phyloP scores from a whole-genome alignment of 208 protist genomes.

The Trypanosoma brucei region DNA sequence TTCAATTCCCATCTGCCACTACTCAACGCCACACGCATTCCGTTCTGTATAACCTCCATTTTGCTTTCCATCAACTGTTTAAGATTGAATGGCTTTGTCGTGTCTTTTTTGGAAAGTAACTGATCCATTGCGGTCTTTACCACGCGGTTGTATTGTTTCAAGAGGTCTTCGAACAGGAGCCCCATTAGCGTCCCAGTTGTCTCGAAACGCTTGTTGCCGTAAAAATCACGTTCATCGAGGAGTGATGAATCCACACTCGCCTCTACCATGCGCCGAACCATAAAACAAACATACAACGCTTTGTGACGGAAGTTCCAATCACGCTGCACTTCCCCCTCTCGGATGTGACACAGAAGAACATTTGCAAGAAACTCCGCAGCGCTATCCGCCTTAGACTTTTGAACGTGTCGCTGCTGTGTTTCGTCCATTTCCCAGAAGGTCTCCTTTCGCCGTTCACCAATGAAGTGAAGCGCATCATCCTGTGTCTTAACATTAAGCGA shows the following conservation, averaged over 20 bases:
- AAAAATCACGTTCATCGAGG: constrained; percentile 99
- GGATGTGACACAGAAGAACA: constrained; percentile 94
- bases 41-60: constrained; percentile 95
- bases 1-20: constrained; percentile 96
- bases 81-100: constrained; percentile 89
- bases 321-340: constrained; percentile 78
- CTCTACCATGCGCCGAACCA: constrained; percentile 96
- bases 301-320: constrained; percentile 98
- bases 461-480: constrained; percentile 95
- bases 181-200: constrained; percentile 97
- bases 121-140: constrained; percentile 92
- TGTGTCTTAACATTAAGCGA: constrained; percentile 80
- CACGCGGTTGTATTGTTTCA: constrained; percentile 97
- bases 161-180: constrained; percentile 98
- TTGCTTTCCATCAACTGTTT: constrained; percentile 91
- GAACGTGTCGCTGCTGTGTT: constrained; percentile 47
- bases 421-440: constrained; percentile 74
- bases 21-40: constrained; percentile 95
- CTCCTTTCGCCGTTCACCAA: constrained; percentile 92
- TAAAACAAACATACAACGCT: constrained; percentile 95
- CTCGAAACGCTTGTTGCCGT: constrained; percentile 99
- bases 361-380: constrained; percentile 93
- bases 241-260: constrained; percentile 82
- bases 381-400: constrained; percentile 88
- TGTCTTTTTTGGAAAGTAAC: constrained; percentile 87